Percentiles rank a stretch among this genome's conserved stretches.
phyloP scores from a whole-genome alignment of 2,329 filamentous ascomycete genomes.

The Orbilia brochopaga region DNA sequence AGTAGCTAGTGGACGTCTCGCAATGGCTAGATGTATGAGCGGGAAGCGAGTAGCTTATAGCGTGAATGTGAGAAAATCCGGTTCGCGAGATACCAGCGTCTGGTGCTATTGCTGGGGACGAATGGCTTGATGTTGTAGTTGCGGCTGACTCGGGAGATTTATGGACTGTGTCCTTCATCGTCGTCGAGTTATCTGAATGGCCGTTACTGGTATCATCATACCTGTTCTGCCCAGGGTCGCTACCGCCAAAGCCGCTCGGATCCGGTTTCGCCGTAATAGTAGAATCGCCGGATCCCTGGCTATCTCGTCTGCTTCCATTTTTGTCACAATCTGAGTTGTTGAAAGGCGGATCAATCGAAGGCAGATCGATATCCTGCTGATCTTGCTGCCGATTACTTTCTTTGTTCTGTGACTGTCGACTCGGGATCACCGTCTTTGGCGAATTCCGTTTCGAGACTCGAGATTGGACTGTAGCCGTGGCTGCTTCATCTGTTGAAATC shows the following conservation, averaged over 20 bases:
- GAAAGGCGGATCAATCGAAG: not conserved
- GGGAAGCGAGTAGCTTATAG: not conserved
- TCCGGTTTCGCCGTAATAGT: not conserved
- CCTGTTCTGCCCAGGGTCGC: not conserved
- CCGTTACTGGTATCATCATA: not conserved
- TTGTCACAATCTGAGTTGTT: not conserved
- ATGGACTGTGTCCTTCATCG: no score
- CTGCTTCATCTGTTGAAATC: slow-evolving; percentile 25
- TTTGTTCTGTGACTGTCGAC: not conserved
- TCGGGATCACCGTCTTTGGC: not conserved
- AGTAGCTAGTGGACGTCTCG: slow-evolving; percentile 10
- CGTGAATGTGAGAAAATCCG: not conserved
- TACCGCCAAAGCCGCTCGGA: not conserved
- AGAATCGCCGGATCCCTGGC: not conserved
- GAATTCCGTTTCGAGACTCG: not conserved
- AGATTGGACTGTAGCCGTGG: slow-evolving; percentile 12
- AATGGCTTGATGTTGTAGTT: not conserved
- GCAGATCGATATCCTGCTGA: not conserved
- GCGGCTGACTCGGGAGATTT: not conserved
- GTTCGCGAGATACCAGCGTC: not conserved
- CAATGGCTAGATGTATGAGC: not conserved
- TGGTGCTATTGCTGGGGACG: not conserved
- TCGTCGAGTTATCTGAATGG: not conserved
- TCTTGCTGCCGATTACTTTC: not conserved
- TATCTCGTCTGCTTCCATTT: not conserved